Conservation (phyloP, 1,284 basidiomycete species). For the Xanthoconium separans region DNA sequence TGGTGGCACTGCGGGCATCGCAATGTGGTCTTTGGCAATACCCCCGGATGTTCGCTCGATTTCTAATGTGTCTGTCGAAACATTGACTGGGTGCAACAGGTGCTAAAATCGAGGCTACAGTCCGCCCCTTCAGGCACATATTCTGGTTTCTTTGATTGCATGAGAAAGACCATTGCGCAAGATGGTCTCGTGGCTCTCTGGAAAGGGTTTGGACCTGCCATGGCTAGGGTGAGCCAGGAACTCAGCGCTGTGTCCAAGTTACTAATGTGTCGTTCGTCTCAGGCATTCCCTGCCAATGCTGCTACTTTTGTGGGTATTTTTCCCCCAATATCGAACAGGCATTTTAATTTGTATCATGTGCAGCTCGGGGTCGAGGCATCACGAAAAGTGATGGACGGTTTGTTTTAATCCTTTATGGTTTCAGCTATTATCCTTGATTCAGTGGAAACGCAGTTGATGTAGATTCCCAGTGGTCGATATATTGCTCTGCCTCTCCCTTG, state of each 20-base stretch:
- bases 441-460: neutral
- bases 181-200: conserved; percentile 91
- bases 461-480: conserved; percentile 2
- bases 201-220: conserved; percentile 97
- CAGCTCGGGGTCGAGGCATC: conserved; percentile 84
- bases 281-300: conserved; percentile 93
- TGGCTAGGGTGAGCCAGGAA: conserved; percentile 71
- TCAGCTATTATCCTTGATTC: too few relatives aligned
- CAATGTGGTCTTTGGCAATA: conserved; percentile 97
- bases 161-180: conserved; percentile 86
- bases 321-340: neutral
- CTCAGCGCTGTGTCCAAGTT: neutral
- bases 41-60: conserved; percentile 80
- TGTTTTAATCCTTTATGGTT: conserved; percentile 44
- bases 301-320: conserved; percentile 84
- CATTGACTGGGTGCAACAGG: conserved; percentile 47
- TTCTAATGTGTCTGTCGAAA: neutral
- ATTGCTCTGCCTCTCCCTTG: too few relatives aligned
- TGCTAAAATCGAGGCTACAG: conserved; percentile 95
- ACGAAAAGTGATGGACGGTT: conserved; percentile 66
- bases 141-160: conserved; percentile 91
- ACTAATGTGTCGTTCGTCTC: conserved; percentile 9
- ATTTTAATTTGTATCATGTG: conserved; percentile 7
- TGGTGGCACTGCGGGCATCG: conserved; percentile 93
- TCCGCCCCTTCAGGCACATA: conserved; percentile 97